Evolutionary conservation across 2,329 filamentous ascomycete species (phyloP).

Genomic region (Aspergillus jensenii): DNA sequence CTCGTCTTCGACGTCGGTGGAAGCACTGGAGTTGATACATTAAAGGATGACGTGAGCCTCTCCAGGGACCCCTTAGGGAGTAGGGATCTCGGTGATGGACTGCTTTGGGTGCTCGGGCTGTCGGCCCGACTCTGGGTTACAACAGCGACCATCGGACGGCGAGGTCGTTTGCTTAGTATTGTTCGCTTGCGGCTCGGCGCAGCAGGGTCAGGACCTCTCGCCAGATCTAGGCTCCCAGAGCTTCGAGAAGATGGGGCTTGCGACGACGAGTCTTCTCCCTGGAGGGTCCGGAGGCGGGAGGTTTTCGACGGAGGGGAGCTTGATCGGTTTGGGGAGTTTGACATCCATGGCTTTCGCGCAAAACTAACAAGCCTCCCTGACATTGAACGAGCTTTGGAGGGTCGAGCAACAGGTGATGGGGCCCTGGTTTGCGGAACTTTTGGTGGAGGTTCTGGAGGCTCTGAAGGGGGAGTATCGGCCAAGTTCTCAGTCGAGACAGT

Average conservation of each 20-base stretch:
- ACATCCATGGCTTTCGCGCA: constrained; percentile 53
- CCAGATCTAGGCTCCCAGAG: constrained; percentile 21
- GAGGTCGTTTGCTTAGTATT: constrained; percentile 36
- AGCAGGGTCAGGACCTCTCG: constrained; percentile 14
- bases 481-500: constrained; percentile 40
- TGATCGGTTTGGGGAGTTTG: constrained; percentile 44
- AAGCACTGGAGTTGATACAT: constrained; percentile 47
- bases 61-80: constrained; percentile 47
- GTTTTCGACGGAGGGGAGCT: constrained; percentile 45
- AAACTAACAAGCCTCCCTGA: constrained; percentile 53
- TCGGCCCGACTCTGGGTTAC: constrained; percentile 37
- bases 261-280: constrained; percentile 30
- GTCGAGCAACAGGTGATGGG: constrained; percentile 32
- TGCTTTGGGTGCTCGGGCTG: constrained; percentile 34
- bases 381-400: constrained; percentile 47
- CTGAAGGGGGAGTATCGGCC: constrained; percentile 23
- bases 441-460: constrained; percentile 18
- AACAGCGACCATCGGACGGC: constrained; percentile 43
- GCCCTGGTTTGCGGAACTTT: constrained; percentile 29
- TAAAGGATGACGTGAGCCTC: constrained; percentile 42
- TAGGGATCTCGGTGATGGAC: constrained; percentile 42
- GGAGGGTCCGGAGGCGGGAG: constrained; percentile 23
- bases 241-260: constrained; percentile 19
- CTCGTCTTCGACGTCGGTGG: constrained; percentile 49
- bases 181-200: constrained; percentile 30